Evolutionary conservation across 305 asterid species (phyloP).

Genomic region (Solanum hybrid): DNA sequence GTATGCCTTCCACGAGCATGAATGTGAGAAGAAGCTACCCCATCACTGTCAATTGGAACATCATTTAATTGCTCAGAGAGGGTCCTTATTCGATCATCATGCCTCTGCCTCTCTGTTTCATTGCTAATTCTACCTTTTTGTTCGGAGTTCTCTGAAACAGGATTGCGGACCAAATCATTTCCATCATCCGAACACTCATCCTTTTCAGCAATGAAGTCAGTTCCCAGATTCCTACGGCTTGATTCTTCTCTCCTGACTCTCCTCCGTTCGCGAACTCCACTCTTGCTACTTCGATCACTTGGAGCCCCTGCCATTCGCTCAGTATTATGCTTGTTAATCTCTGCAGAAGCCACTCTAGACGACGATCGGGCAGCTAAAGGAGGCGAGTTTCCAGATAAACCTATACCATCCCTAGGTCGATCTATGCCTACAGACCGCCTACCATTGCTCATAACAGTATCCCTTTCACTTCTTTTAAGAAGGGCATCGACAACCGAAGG

Average conservation of each 20-base stretch:
- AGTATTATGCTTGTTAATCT: conserved; percentile 22
- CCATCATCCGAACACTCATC: conserved; percentile 22
- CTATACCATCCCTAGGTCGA: conserved; percentile 23
- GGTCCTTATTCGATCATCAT: conserved; percentile 41
- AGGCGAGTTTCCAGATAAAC: conserved; percentile 44
- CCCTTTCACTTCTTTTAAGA: conserved; percentile 39
- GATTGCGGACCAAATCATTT: conserved; percentile 18
- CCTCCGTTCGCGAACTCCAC: conserved; percentile 31
- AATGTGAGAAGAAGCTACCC: conserved; percentile 50
- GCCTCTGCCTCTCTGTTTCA: conserved; percentile 25
- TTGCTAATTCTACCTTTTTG: conserved; percentile 27
- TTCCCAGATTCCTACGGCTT: conserved; percentile 26
- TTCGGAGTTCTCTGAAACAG: conserved; percentile 40
- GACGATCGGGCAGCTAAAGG: conserved; percentile 17
- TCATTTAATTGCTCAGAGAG: conserved; percentile 54
- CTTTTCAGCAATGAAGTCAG: conserved; percentile 21
- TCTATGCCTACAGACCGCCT: conserved; percentile 54
- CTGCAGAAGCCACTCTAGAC: conserved; percentile 19
- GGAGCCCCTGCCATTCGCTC: conserved; percentile 14
- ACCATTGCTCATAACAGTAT: conserved; percentile 34
- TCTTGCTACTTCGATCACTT: conserved; percentile 31
- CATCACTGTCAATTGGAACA: conserved; percentile 50
- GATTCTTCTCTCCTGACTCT: conserved; percentile 45
- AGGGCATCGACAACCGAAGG: conserved; percentile 50
- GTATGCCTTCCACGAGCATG: conserved; percentile 31